These are phyloP conservation scores for Chlamydomonas schloesseri DNA, from an alignment of 139 green algal genomes.

Conservation along the genomic window DNA sequence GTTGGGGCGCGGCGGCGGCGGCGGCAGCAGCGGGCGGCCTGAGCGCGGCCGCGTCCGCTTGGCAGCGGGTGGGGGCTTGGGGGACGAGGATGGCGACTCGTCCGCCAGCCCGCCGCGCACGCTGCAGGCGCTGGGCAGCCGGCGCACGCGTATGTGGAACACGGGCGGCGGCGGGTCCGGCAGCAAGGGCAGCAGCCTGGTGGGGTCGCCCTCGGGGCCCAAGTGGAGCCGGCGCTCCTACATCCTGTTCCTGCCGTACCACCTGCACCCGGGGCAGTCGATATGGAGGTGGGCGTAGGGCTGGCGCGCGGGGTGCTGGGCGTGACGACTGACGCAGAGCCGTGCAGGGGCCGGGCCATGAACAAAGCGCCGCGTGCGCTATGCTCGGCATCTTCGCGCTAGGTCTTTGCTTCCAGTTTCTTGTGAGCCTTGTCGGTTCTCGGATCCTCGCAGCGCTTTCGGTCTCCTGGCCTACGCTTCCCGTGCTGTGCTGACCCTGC, in stretches of 20 bases:
- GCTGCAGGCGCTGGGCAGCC: not conserved
- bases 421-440: too few species aligned
- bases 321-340: too few species aligned
- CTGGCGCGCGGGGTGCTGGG: not conserved
- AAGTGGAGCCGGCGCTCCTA: not conserved
- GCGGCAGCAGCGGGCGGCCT: not conserved
- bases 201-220: not conserved
- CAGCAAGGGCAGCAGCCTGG: not conserved
- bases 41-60: too few species aligned
- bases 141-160: not conserved
- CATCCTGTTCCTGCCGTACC: conserved; percentile 45
- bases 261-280: conserved; percentile 21
- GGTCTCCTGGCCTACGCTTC: too few species aligned
- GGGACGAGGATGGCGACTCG: not conserved
- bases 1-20: not conserved
- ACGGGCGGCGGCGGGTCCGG: not conserved
- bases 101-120: too few species aligned
- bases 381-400: too few species aligned
- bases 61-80: too few species aligned
- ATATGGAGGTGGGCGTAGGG: not conserved
- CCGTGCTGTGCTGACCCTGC: too few species aligned
- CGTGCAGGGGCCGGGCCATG: not conserved
- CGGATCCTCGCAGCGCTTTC: too few species aligned
- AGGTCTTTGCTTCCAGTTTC: too few species aligned
- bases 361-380: not conserved